Evolutionary conservation across 257 asterid species (phyloP).

Genomic region (Solanum bulbocastanum): DNA sequence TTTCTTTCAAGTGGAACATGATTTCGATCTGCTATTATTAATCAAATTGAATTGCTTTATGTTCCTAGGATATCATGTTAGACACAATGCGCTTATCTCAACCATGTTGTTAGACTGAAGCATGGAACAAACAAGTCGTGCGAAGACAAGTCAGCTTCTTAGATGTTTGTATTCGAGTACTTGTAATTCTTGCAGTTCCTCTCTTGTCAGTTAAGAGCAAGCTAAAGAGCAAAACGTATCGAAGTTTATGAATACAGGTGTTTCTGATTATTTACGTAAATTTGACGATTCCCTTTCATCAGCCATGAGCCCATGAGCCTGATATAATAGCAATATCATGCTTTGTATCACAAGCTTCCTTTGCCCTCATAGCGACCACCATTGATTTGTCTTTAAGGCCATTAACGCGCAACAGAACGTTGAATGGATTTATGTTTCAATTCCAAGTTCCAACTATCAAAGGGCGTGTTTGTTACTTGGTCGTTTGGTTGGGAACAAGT

Average conservation of each 20-base stretch:
- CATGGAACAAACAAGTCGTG: neutral
- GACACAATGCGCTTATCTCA: neutral
- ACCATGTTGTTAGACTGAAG: neutral
- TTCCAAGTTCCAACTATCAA: neutral
- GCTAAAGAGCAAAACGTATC: neutral
- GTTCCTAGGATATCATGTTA: neutral
- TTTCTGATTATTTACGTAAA: neutral
- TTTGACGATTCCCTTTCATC: neutral
- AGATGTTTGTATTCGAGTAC: neutral
- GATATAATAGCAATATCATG: neutral
- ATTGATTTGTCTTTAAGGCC: neutral
- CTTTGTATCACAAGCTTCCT: neutral
- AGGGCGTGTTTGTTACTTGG: neutral
- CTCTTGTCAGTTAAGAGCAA: neutral
- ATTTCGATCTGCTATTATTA: neutral
- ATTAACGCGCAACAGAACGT: neutral
- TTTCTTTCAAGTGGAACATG: neutral
- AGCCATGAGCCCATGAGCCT: neutral
- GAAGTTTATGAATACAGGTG: neutral
- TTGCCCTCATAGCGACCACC: neutral
- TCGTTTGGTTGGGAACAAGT: neutral
- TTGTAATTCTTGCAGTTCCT: neutral
- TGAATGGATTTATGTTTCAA: neutral
- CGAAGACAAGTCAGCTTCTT: neutral
- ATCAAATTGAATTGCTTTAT: neutral